phyloP scores from a whole-genome alignment of 2,329 filamentous ascomycete genomes.

The Graphilbum sp. region DNA sequence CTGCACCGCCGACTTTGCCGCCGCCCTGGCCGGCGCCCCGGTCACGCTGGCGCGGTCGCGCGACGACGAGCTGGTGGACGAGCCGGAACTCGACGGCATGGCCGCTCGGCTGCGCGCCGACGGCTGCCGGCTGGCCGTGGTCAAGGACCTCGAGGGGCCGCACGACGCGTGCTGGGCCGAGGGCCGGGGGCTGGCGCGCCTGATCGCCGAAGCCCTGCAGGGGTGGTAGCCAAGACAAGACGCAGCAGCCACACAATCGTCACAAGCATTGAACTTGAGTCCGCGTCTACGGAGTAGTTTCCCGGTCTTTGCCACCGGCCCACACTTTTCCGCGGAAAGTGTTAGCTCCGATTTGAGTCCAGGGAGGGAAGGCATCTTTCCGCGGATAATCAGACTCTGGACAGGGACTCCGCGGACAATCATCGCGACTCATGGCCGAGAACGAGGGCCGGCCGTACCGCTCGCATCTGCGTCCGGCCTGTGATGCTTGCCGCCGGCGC shows the following conservation, averaged over 20 bases:
- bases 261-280: no score
- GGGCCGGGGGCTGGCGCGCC: neutral
- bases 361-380: no score
- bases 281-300: no score
- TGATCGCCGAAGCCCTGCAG: neutral
- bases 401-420: no score
- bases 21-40: neutral
- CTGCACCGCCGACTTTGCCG: neutral
- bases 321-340: no score
- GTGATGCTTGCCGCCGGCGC: constrained; percentile 40
- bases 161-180: constrained; percentile 1
- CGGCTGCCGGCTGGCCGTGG: neutral
- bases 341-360: no score
- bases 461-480: constrained; percentile 44
- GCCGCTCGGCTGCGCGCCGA: neutral
- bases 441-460: constrained; percentile 46
- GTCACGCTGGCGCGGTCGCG: neutral
- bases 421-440: no score
- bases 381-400: no score
- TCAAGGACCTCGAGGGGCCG: neutral
- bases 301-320: no score
- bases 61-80: constrained; percentile 1
- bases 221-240: no score
- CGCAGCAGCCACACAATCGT: no score
- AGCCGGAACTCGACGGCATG: neutral